These are phyloP conservation scores for Aureobasidium musti DNA, from an alignment of 2,329 filamentous ascomycete species.

Conservation along the genomic window DNA sequence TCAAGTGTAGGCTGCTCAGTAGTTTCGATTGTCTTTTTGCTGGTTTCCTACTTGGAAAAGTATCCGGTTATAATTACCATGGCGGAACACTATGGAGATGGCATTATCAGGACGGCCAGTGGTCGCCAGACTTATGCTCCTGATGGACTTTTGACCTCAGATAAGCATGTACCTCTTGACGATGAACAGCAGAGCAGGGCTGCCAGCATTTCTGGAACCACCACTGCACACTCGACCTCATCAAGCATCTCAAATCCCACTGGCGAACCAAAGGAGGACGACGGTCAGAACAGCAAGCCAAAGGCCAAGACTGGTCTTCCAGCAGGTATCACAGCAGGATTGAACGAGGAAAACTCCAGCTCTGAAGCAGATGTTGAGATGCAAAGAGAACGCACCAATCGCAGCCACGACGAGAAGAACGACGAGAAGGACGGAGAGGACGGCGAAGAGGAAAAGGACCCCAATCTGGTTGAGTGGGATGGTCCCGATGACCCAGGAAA, in stretches of 20 bases:
- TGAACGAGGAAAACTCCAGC: conserved; percentile 8
- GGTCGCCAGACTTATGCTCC: conserved; percentile 23
- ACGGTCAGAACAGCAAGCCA: not conserved
- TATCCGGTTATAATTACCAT: not conserved
- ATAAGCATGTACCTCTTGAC: not conserved
- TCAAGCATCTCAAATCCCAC: conserved; percentile 7
- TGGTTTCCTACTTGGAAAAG: not conserved
- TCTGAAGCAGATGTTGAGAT: conserved; percentile 25
- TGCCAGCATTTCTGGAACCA: conserved; percentile 18
- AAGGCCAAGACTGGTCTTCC: conserved; percentile 4
- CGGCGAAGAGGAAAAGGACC: conserved; percentile 31
- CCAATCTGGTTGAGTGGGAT: conserved; percentile 37
- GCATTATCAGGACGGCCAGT: conserved; percentile 22
- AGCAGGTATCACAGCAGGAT: conserved; percentile 19
- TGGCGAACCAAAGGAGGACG: not conserved
- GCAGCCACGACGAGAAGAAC: conserved; percentile 1
- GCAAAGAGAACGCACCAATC: conserved; percentile 15
- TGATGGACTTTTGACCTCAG: not conserved
- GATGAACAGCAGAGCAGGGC: not conserved
- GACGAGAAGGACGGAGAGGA: conserved; percentile 30
- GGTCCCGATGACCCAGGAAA: conserved; percentile 38
- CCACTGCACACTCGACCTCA: conserved; percentile 20
- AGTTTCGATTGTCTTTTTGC: not conserved
- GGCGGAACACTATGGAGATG: conserved; percentile 17
- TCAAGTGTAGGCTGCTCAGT: not conserved